Conservation (phyloP, 371 early-diverging fungal genomes). For the Rhizopus sp. region DNA sequence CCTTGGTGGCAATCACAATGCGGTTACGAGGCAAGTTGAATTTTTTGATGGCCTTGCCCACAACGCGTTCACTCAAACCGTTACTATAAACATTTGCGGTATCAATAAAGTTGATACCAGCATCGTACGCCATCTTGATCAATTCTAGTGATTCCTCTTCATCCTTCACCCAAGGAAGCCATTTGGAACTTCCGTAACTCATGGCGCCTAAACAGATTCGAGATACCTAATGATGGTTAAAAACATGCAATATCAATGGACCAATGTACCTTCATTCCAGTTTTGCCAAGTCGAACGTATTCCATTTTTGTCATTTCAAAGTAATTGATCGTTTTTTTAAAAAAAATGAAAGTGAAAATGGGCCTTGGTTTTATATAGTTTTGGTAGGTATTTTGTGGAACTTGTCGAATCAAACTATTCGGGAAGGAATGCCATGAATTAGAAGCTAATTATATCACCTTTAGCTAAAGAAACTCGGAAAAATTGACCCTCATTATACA, state of each 20-base stretch:
- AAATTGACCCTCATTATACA: no score
- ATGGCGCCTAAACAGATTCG: constrained; percentile 45
- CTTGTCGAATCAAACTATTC: no score
- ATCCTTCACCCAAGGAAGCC: constrained; percentile 29
- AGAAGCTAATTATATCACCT: no score
- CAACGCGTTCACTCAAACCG: constrained; percentile 43
- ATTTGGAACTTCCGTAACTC: constrained; percentile 30
- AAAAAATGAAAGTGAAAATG: no score
- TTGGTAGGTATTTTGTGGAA: no score
- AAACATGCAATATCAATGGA: not conserved
- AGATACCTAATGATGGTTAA: constrained; percentile 29
- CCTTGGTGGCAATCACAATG: constrained; percentile 49
- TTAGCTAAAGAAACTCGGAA: no score
- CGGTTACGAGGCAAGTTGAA: constrained; percentile 43
- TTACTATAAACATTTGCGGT: constrained; percentile 41
- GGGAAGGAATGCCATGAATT: no score
- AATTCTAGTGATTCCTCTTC: constrained; percentile 37
- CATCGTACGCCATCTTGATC: constrained; percentile 42
- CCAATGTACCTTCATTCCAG: constrained; percentile 29
- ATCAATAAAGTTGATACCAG: constrained; percentile 46
- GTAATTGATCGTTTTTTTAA: no score
- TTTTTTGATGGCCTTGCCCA: constrained; percentile 44
- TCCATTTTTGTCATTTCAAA: constrained; percentile 16
- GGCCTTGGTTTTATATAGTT: no score
- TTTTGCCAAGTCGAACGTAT: constrained; percentile 46